Base-by-base conservation (phyloP, 768 basidiomycete species). In the Suillus decipiens region DNA sequence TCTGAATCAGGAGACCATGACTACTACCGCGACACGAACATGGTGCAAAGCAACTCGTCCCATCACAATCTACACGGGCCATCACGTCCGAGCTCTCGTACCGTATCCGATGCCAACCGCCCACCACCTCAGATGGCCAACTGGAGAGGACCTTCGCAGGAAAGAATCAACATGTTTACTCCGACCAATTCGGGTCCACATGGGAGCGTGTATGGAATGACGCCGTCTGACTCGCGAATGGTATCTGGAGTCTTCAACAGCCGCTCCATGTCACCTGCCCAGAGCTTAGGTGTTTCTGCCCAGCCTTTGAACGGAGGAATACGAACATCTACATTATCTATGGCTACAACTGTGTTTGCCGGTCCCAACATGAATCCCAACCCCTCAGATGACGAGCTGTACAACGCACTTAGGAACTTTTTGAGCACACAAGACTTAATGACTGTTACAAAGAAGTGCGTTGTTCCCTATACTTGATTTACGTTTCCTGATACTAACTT, bases 371-470 rank as follows among this genome's bases (percentile, higher is more conserved):
- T 78, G 67, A 82, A 81, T 68, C 77, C 84, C 9, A 79, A 86
- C 53, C 88, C 89, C 14, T 79, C 75, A 0, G 86, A 90, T 67
- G 86, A 87, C 15, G 87, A 88, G 66, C 67, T 90, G 50, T 77
- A 87, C 66, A 80, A 72, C 17, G 81, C 84, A 19, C 74, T 89
- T 19, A 79, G 84, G 59, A 78, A 79, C 28, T 88, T 86, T 69
- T 69, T 90, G 61, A 83, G 86, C 59, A 83, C 84, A 28, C 86
- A 89, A 68, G 87, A 90, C 71, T 71, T 89, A 66, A 88, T 90
- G 88, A 81, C 80, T n/a, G 86, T 90, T 53, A 87, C 85, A 66
- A 87, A 87, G 79, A 87, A 86, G 84, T 88, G 67, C 69, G 85
- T 78, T 11, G 10, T 41, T 3, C 57, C 2, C 14, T 50, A 51